phyloP scores from a whole-genome alignment of 2,329 filamentous ascomycete genomes.

The Dactylellina cionopaga region DNA sequence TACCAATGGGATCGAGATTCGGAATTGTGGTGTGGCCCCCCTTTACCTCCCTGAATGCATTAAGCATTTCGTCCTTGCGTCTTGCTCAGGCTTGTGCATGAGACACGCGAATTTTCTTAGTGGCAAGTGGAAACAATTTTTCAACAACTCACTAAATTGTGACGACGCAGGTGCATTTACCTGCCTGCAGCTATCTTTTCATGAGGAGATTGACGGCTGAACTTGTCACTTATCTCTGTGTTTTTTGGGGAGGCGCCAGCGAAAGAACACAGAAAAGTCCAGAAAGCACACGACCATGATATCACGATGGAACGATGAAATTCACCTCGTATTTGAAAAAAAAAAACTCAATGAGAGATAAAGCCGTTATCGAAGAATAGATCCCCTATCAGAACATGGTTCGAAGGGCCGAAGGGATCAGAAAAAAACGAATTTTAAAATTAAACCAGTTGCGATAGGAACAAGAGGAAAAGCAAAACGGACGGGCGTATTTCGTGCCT shows the following conservation, averaged over 20 bases:
- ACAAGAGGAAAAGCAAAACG: slow-evolving; percentile 49
- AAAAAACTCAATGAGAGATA: background rate
- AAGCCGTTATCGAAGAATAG: slow-evolving; percentile 20
- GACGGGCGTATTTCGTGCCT: slow-evolving; percentile 41
- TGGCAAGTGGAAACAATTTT: background rate
- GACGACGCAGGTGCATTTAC: slow-evolving; percentile 10
- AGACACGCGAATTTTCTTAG: slow-evolving; percentile 11
- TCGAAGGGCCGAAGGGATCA: slow-evolving; percentile 27
- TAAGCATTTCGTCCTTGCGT: background rate
- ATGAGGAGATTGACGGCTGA: too few relatives aligned
- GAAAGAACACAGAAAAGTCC: background rate
- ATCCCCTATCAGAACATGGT: slow-evolving; percentile 17
- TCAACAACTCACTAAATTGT: too few relatives aligned
- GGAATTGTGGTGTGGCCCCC: background rate
- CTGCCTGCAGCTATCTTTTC: too few relatives aligned
- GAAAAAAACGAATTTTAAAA: slow-evolving; percentile 54
- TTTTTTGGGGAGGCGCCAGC: slow-evolving; percentile 12
- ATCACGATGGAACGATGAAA: slow-evolving; percentile 2
- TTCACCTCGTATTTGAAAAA: slow-evolving; percentile 29
- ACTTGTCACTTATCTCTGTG: too few relatives aligned
- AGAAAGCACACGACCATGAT: slow-evolving; percentile 27
- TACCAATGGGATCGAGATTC: slow-evolving; percentile 8
- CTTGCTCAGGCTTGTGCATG: slow-evolving; percentile 9
- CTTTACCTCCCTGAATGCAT: slow-evolving; percentile 7
- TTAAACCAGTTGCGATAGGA: slow-evolving; percentile 52